Evolutionary conservation across 306 rosid species (phyloP).

Genomic region (Casuarina cunninghamiana): DNA sequence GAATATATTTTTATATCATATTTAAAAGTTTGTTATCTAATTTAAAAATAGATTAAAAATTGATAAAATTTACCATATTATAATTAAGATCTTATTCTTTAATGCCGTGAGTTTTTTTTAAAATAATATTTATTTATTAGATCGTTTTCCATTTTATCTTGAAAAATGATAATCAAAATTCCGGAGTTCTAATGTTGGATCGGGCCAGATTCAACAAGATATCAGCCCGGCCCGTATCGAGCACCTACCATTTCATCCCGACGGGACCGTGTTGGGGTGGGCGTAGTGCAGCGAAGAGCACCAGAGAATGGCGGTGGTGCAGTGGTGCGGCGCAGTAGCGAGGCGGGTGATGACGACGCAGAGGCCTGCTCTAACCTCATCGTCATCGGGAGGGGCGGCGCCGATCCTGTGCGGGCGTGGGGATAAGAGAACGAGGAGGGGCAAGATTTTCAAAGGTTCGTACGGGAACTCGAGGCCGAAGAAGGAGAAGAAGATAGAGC

Average conservation of each 20-base stretch:
- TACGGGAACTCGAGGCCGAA: conserved; percentile 77
- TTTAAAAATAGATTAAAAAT: too few species aligned
- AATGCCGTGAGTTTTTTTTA: too few species aligned
- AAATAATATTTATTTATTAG: too few species aligned
- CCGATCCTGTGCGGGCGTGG: conserved; percentile 84
- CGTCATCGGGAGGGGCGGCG: conserved; percentile 9
- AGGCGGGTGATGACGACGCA: conserved; percentile 47
- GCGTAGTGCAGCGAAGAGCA: background rate
- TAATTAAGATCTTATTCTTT: too few species aligned
- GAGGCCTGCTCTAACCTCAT: conserved; percentile 16
- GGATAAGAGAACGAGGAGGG: conserved; percentile 89
- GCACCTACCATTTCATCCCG: background rate
- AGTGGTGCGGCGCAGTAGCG: conserved; percentile 56
- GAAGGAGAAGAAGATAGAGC: conserved; percentile 90
- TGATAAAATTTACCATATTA: too few species aligned
- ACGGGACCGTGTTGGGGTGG: background rate
- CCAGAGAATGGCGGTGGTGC: conserved; percentile 51
- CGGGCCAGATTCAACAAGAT: background rate
- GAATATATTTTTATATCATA: too few species aligned
- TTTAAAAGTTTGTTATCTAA: too few species aligned
- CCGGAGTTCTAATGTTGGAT: background rate
- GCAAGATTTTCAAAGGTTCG: conserved; percentile 92
- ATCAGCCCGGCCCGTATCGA: background rate
- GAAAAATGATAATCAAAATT: background rate
- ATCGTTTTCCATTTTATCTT: background rate